Evolutionary conservation across 139 green algal genomes (phyloP), one percentile per base, ranked within the genome.

Genomic region (Auxenochlorella pyrenoidosa): DNA sequence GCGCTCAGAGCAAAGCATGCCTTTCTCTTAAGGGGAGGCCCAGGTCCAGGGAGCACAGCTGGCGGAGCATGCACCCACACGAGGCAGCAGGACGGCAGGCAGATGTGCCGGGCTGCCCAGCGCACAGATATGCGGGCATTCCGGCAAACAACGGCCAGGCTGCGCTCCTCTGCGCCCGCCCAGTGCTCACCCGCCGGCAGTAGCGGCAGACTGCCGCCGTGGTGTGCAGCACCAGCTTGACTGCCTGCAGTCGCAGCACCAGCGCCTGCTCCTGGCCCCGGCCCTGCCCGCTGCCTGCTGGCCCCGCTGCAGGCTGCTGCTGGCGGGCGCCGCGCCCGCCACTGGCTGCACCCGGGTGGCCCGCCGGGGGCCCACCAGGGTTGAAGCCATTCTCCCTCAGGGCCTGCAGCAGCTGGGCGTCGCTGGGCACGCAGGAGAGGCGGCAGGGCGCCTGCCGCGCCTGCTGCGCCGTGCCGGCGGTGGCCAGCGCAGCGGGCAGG

Each of bases 151-250:
- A 13, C 34, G 0, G 13, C 15, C 38, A 78, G 18, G 15, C 12
- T 5, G 44, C 24, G 71, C 36, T 30, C 68, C 70, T 18, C 36
- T 19, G 36, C 70, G 19, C 4, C 70, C 36, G 10, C 36, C n/a
- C 30, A 34, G 1, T n/a, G 58, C 78, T 36, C 40, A 85, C 82
- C 83, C 82, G 72, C 24, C 28, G 22, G 40, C 83, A 82, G 83
- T 87, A 87, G 72, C 71, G 71, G 72, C 71, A 82, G 54, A 87
- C 72, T 5, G 83, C 71, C 6, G 71, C 72, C 0, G 51, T 51
- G 2, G 83, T 83, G 34, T 40, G 83, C 38, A 87, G 72, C 51
- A 87, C 41, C 16, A 87, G 72, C 72, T 87, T 87, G 22, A 82
- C 28, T 3, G 54, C 15, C 38, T 87, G 83, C 5, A 87, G 30